A percentile compares a stretch with the other conserved stretches of the same genome.
Evolutionary conservation across 192 early-diverging fungal species (phyloP).

Genomic region (Coemansia sp.): DNA sequence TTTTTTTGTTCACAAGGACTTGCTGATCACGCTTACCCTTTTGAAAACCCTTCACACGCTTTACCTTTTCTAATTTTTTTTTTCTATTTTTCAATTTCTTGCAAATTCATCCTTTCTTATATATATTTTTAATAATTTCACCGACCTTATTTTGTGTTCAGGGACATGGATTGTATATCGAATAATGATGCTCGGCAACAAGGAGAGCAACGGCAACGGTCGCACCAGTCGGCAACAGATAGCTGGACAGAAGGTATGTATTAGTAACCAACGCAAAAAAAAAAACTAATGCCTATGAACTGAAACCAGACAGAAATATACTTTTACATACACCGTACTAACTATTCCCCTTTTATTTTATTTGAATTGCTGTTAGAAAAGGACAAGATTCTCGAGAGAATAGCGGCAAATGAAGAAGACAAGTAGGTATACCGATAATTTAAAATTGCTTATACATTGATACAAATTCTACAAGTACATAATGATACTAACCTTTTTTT

Average conservation of each 20-base stretch:
- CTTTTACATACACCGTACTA: background rate
- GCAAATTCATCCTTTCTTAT: no score
- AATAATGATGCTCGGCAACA: no score
- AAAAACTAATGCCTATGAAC: no score
- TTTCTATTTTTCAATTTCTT: no score
- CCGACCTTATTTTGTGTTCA: background rate
- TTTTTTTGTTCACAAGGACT: no score
- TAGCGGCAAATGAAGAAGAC: conserved; percentile 41
- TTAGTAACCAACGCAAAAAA: no score
- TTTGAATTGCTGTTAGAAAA: conserved; percentile 25
- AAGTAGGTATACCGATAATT: conserved; percentile 18
- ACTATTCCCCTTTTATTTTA: background rate
- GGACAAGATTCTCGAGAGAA: conserved; percentile 26
- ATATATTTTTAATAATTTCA: background rate
- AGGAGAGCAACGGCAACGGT: background rate
- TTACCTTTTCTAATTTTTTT: no score
- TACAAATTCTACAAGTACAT: background rate
- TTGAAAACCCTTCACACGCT: no score
- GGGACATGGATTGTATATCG: background rate
- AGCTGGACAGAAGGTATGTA: background rate
- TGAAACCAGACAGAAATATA: no score
- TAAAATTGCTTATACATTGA: background rate
- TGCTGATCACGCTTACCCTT: no score
- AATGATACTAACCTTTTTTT: background rate
- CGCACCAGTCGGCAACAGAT: background rate